phyloP scores from a whole-genome alignment of 305 asterid genomes.

The Plantago rigida region DNA sequence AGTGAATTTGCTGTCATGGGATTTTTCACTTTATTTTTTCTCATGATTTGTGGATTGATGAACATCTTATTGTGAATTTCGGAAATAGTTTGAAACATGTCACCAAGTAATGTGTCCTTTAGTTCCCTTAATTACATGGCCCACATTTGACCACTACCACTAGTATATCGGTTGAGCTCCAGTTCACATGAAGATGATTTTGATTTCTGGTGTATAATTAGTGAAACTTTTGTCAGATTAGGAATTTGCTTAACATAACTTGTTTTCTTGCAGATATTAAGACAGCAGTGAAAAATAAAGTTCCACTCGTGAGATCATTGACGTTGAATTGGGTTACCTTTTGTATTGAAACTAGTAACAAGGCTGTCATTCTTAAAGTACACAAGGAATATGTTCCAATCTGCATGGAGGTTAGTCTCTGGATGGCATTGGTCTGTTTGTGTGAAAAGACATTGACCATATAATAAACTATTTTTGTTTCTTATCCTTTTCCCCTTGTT shows the following conservation, averaged over 20 bases:
- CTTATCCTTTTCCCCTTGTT: neutral
- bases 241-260: slow-evolving; percentile 13
- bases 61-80: no score
- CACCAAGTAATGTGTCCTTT: slow-evolving; percentile 1
- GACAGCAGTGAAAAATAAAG: slow-evolving; percentile 87
- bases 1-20: slow-evolving; percentile 9
- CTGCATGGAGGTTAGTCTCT: slow-evolving; percentile 89
- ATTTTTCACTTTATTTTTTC: slow-evolving; percentile 17
- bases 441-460: neutral
- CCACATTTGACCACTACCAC: neutral
- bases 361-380: slow-evolving; percentile 72
- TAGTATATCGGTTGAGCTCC: slow-evolving; percentile 2
- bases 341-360: slow-evolving; percentile 92
- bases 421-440: slow-evolving; percentile 14
- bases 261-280: slow-evolving; percentile 67
- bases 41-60: neutral
- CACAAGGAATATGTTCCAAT: slow-evolving; percentile 96
- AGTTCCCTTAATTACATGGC: neutral
- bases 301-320: slow-evolving; percentile 90
- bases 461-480: neutral
- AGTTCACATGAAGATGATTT: neutral
- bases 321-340: slow-evolving; percentile 89
- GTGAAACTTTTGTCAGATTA: slow-evolving; percentile 2
- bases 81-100: neutral
- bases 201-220: slow-evolving; percentile 17